Conservation (phyloP, 2,329 filamentous ascomycete genomes). For the Aspergillus terreus region DNA sequence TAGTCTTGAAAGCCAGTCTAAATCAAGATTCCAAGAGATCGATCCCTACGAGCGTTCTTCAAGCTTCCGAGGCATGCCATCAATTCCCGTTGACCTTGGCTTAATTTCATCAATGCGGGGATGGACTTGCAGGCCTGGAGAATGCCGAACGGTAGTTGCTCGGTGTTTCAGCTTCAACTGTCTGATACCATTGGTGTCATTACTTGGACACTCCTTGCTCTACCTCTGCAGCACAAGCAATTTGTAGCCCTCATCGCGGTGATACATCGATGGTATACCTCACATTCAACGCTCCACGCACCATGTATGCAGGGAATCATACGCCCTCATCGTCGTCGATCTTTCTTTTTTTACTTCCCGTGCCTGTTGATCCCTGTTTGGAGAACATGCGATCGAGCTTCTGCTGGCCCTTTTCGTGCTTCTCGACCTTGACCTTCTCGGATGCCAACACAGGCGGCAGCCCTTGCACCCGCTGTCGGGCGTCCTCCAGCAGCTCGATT, state of each 20-base stretch:
- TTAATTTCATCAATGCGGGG: not conserved
- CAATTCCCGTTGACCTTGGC: not conserved
- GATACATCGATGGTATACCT: not conserved
- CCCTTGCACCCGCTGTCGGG: constrained; percentile 28
- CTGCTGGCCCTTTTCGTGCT: constrained; percentile 29
- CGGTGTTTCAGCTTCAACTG: constrained; percentile 1
- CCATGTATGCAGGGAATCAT: not conserved
- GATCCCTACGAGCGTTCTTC: no score
- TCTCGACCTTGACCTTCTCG: constrained; percentile 31
- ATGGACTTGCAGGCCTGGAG: not conserved
- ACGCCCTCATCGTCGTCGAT: not conserved
- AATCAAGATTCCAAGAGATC: no score
- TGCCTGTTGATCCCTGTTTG: constrained; percentile 8
- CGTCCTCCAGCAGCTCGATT: constrained; percentile 31
- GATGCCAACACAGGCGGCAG: constrained; percentile 29
- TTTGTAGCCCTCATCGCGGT: not conserved
- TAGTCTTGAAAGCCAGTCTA: no score
- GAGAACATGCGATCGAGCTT: constrained; percentile 29
- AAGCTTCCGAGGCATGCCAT: not conserved
- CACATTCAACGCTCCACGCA: not conserved
- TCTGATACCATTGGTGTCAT: not conserved
- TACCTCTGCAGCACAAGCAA: not conserved
- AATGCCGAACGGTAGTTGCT: constrained; percentile 4
- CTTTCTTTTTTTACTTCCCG: constrained; percentile 23
- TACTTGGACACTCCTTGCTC: not conserved